A percentile compares a stretch with the other conserved stretches of the same genome.
Conservation (phyloP, 208 protist genomes). For the Leishmania tropica region DNA sequence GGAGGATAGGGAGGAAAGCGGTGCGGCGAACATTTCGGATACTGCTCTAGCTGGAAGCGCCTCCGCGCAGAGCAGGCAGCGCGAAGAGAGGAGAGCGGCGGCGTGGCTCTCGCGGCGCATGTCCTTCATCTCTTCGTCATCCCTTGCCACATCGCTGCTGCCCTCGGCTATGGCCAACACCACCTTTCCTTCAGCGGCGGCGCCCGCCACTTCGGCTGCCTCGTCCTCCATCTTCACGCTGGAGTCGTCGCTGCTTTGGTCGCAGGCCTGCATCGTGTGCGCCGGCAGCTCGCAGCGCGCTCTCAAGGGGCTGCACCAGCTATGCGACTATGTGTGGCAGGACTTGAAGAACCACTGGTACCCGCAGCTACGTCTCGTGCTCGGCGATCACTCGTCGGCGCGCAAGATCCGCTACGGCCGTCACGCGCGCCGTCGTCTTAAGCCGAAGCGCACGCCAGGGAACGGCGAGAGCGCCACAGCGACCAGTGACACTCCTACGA, state of each 20-base stretch:
- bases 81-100: neutral
- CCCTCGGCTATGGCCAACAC: neutral
- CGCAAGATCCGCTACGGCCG: neutral
- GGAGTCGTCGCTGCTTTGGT: constrained; percentile 10
- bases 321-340: constrained; percentile 27
- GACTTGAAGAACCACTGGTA: constrained; percentile 40
- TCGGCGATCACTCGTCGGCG: constrained; percentile 29
- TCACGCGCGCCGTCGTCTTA: neutral
- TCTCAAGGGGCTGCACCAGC: constrained; percentile 6
- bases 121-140: constrained; percentile 30
- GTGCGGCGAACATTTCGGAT: neutral
- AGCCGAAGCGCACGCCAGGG: neutral
- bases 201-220: neutral
- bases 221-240: neutral
- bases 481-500: neutral
- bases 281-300: constrained; percentile 11
- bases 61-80: neutral
- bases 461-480: neutral
- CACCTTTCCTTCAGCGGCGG: constrained; percentile 1
- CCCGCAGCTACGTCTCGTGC: constrained; percentile 36
- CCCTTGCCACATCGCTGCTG: neutral
- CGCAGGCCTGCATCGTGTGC: constrained; percentile 8
- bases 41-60: neutral
- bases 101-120: constrained; percentile 19
- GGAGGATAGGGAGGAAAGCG: neutral